phyloP scores from a whole-genome alignment of 1,284 basidiomycete genomes.

The Xerocomus nothofagi region DNA sequence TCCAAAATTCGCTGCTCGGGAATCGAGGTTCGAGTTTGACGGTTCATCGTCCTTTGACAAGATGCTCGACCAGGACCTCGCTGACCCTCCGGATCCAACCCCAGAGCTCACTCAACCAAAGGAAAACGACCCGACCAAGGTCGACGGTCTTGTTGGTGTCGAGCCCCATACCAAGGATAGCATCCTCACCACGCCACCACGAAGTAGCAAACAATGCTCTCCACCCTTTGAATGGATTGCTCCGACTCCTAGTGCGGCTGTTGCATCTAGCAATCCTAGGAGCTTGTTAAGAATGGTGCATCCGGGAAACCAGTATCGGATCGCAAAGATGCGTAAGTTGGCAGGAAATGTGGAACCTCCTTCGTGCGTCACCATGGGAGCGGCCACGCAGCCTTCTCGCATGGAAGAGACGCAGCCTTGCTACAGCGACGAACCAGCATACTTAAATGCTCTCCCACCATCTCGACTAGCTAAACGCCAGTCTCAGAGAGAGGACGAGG shows the following conservation, averaged over 20 bases:
- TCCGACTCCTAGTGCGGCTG: constrained; percentile 15
- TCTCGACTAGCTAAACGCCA: constrained; percentile 1
- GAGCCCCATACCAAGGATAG: constrained; percentile 1
- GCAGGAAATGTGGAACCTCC: constrained; percentile 24
- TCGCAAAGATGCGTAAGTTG: constrained; percentile 28
- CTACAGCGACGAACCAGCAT: neutral
- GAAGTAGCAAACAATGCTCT: constrained; percentile 6
- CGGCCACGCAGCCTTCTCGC: constrained; percentile 27
- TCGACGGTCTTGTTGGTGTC: neutral
- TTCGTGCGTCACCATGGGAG: constrained; percentile 8
- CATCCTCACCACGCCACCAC: constrained; percentile 2
- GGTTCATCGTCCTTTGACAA: constrained; percentile 36
- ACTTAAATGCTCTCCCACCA: neutral
- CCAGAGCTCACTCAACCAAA: constrained; percentile 30
- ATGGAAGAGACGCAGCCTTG: constrained; percentile 20
- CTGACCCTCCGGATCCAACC: constrained; percentile 23
- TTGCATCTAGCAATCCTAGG: constrained; percentile 32
- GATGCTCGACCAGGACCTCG: constrained; percentile 30
- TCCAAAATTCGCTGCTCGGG: constrained; percentile 12
- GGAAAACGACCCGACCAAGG: constrained; percentile 7
- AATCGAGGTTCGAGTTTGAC: constrained; percentile 27
- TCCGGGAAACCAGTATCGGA: constrained; percentile 32
- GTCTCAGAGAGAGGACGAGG: neutral
- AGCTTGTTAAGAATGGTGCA: constrained; percentile 35
- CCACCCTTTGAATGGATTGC: constrained; percentile 30